Base-by-base conservation (phyloP, 2,329 filamentous ascomycete genomes). In the Ascosphaera aggregata region DNA sequence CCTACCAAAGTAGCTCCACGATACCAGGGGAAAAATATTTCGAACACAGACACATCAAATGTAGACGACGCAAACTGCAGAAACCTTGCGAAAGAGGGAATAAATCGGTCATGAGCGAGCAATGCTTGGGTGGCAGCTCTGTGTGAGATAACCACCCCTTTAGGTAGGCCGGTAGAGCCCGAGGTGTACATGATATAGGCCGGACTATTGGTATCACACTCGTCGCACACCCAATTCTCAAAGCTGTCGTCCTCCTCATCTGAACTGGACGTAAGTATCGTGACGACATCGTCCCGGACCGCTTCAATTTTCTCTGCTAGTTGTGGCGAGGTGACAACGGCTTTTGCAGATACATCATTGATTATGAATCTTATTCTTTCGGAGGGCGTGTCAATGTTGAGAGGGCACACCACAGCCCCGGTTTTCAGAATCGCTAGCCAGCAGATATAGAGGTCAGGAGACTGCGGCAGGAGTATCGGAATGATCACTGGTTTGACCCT, bases 181-280 rank as follows among this genome's bases (percentile, higher is more conserved):
- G 81, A 91, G 1, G 85, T 93, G 54, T 92, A 94, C 73, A 93
- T 84, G 42, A 93, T 71, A 60, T 94, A 94, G 18, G 85, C 82
- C 18, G 85, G 39, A 30, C 46, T 42, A 32, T n/a, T 5, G 4
- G 30, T 32, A n/a, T 32, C 3, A 32, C 13, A 13, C 5, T 4
- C 15, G 4, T 48, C 37, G 18, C 45, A 18, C 18, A 48, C 45
- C n/a, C 49, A 42, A 9, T 39, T 40, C 4, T 47, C 41, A 22
- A 52, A 36, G 31, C 42, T 51, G 7, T 42, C 36, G n/a, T 40
- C 42, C 36, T 41, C 39, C 37, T 41, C 43, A 20, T 32, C 15
- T 32, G 4, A n/a, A n/a, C 11, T n/a, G 11, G 30, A n/a, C 13
- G 30, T n/a, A n/a, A 32, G 15, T 13, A 32, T 32, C 15, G 11